Conservation (phyloP, 2,329 filamentous ascomycete species). For the Ophiostoma ips region DNA sequence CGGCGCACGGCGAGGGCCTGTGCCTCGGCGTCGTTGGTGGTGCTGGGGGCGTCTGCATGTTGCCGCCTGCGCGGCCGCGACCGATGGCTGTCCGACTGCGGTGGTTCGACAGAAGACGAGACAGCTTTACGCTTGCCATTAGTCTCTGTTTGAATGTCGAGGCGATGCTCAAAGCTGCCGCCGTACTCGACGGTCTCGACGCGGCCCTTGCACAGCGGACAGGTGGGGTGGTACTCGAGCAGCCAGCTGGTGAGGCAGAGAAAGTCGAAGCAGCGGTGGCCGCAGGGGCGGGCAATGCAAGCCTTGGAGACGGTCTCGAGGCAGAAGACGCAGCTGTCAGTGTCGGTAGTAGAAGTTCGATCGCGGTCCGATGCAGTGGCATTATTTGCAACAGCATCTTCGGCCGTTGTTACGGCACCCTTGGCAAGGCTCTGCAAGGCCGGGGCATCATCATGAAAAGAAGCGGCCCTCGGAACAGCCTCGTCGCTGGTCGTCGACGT, state of each 20-base stretch:
- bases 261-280: constrained; percentile 73
- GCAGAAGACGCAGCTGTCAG: constrained; percentile 67
- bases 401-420: too few relatives aligned
- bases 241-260: constrained; percentile 68
- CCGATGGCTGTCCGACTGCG: too few relatives aligned
- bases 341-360: too few relatives aligned
- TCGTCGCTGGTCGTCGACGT: too few relatives aligned
- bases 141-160: constrained; percentile 20
- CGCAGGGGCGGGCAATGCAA: constrained; percentile 61
- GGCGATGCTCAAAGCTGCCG: constrained; percentile 43
- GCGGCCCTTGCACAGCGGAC: constrained; percentile 60
- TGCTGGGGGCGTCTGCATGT: not conserved
- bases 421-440: too few relatives aligned
- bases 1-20: constrained; percentile 46
- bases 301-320: constrained; percentile 60
- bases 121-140: too few relatives aligned
- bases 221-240: constrained; percentile 53
- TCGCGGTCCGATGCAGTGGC: too few relatives aligned
- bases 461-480: too few relatives aligned
- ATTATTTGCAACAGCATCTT: too few relatives aligned
- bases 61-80: too few relatives aligned
- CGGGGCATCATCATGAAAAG: too few relatives aligned
- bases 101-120: too few relatives aligned
- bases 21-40: constrained; percentile 6
- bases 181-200: constrained; percentile 51